A percentile compares a stretch with the other conserved stretches of the same genome.
Conservation (phyloP, 2,329 filamentous ascomycete species). For the Talaromyces islandicus region DNA sequence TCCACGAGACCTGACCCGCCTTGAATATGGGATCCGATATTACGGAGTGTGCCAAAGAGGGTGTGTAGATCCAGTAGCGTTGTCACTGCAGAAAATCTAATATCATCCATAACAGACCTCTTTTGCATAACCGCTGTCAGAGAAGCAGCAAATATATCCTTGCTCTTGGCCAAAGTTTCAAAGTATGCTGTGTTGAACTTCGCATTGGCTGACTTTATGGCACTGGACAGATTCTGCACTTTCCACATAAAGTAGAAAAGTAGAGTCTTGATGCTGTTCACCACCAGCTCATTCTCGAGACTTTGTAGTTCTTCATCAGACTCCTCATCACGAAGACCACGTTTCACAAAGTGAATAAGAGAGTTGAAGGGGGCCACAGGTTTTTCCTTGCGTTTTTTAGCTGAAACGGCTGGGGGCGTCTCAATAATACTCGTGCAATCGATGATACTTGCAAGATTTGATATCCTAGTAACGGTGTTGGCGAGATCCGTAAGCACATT, state of each 20-base stretch:
- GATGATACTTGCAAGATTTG: constrained; percentile 71
- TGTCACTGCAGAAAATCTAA: constrained; percentile 69
- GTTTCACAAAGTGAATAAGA: constrained; percentile 65
- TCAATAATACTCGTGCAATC: constrained; percentile 75
- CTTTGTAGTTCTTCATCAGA: constrained; percentile 66
- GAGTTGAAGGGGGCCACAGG: constrained; percentile 53
- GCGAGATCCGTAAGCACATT: constrained; percentile 63
- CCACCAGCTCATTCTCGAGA: constrained; percentile 71
- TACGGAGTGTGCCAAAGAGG: constrained; percentile 67
- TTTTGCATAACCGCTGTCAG: constrained; percentile 46
- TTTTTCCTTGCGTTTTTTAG: constrained; percentile 34
- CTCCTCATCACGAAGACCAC: constrained; percentile 60
- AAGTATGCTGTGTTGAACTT: constrained; percentile 59
- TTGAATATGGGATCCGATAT: constrained; percentile 36
- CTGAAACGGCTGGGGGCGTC: constrained; percentile 30
- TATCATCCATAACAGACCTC: constrained; percentile 60
- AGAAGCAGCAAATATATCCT: constrained; percentile 46
- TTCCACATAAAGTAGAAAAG: constrained; percentile 98
- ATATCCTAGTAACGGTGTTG: constrained; percentile 70
- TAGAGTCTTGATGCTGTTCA: constrained; percentile 67
- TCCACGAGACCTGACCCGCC: constrained; percentile 41
- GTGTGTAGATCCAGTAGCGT: constrained; percentile 77
- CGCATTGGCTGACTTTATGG: constrained; percentile 49
- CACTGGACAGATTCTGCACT: constrained; percentile 53
- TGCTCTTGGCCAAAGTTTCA: constrained; percentile 59